Percentiles rank a stretch among this genome's conserved stretches.
phyloP scores from a whole-genome alignment of 73 alveolate species.

The Urostyla sp. region DNA sequence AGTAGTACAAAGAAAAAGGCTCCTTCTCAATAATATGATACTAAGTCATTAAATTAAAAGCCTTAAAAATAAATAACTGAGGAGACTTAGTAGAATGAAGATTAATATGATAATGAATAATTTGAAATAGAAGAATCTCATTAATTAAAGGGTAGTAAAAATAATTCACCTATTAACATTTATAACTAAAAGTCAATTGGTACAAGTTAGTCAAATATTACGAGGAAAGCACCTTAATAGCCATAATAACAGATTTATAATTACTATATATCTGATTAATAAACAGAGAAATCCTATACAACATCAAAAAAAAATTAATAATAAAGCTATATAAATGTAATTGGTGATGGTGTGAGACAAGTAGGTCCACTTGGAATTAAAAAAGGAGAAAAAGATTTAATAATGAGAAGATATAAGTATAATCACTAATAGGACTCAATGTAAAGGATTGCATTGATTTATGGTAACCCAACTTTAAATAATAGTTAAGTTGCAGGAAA shows the following conservation, averaged over 20 bases:
- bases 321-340: slow-evolving; percentile 16
- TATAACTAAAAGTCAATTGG: background rate
- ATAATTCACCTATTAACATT: background rate
- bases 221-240: background rate
- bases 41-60: background rate
- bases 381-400: slow-evolving; percentile 47
- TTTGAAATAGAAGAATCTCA: slow-evolving; percentile 36
- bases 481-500: background rate
- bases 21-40: slow-evolving; percentile 5
- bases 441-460: slow-evolving; percentile 42
- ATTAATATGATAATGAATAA: slow-evolving; percentile 40
- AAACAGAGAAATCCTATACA: slow-evolving; percentile 5
- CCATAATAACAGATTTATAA: background rate
- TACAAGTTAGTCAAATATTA: background rate
- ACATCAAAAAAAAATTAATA: slow-evolving; percentile 33
- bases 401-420: slow-evolving; percentile 45
- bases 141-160: background rate
- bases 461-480: slow-evolving; percentile 16
- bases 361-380: slow-evolving; percentile 35
- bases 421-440: slow-evolving; percentile 34
- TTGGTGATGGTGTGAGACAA: background rate
- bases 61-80: background rate
- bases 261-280: background rate
- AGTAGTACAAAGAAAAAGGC: background rate
- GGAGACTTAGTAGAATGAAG: slow-evolving; percentile 5